These are phyloP conservation scores for Mucor sp. DNA, from an alignment of 371 early-diverging fungal species.

Conservation along the genomic window DNA sequence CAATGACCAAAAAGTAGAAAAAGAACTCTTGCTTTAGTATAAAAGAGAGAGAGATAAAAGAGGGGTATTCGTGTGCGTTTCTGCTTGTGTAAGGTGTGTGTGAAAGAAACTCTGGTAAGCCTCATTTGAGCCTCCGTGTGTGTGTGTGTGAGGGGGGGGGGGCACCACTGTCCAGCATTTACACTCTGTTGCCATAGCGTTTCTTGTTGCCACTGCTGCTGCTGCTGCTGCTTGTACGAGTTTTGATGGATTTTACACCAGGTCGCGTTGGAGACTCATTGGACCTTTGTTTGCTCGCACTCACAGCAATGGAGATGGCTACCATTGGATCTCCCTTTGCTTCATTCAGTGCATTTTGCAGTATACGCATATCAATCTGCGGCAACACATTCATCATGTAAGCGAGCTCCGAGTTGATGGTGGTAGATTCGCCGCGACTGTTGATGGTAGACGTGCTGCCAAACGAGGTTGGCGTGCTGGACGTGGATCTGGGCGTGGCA, in stretches of 20 bases:
- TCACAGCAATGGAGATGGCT: conserved; percentile 24
- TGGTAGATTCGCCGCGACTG: background rate
- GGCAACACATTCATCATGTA: conserved; percentile 25
- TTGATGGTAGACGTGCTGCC: background rate
- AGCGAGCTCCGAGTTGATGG: conserved; percentile 2
- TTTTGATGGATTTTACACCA: background rate
- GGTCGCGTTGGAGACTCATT: background rate
- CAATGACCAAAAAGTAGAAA: background rate
- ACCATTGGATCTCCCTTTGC: conserved; percentile 29
- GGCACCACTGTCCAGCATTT: background rate
- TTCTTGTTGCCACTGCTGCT: background rate
- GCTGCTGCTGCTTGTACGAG: background rate
- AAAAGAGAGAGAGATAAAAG: background rate
- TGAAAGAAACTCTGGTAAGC: background rate
- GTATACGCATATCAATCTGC: conserved; percentile 17
- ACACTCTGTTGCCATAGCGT: background rate
- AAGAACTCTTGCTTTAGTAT: background rate
- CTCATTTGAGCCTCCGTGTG: background rate
- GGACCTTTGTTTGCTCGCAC: conserved; percentile 3
- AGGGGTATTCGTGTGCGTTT: background rate
- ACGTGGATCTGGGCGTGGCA: conserved; percentile 13
- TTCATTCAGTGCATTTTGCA: conserved; percentile 21
- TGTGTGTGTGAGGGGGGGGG: no score
- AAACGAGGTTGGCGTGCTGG: conserved; percentile 21
- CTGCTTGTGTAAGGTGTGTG: background rate